These are phyloP conservation scores for Acanthamoeba polyphaga DNA, from an alignment of 208 protist species.

Conservation along the genomic window DNA sequence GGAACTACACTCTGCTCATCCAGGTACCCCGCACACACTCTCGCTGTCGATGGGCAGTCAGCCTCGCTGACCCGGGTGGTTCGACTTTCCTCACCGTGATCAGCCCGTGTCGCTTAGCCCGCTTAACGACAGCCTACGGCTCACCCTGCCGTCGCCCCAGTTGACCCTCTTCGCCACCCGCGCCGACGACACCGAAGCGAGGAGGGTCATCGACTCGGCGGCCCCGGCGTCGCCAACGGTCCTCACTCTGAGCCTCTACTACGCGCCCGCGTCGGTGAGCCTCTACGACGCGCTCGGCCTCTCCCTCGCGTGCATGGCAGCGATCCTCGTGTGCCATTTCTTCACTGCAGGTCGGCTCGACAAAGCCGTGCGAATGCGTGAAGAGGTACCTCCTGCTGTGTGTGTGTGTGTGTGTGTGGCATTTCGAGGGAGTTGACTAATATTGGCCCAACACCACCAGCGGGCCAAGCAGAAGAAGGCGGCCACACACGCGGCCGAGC, in stretches of 20 bases:
- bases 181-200: background rate
- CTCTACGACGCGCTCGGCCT: background rate
- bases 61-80: too few relatives aligned
- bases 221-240: too few relatives aligned
- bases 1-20: background rate
- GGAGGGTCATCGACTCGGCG: too few relatives aligned
- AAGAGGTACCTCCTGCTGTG: background rate
- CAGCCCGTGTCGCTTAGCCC: constrained; percentile 1
- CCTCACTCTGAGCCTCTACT: background rate
- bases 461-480: too few relatives aligned
- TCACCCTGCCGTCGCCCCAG: background rate
- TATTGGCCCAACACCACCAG: too few relatives aligned
- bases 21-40: background rate
- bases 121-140: background rate
- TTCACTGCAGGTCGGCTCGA: background rate
- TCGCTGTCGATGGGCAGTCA: background rate
- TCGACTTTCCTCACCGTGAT: too few relatives aligned
- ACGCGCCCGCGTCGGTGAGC: background rate
- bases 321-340: background rate
- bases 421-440: too few relatives aligned
- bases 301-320: background rate
- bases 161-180: background rate
- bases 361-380: background rate
- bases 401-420: too few relatives aligned
- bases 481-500: too few relatives aligned